These are phyloP conservation scores for Rhizopogon vulgaris DNA, from an alignment of 768 basidiomycete genomes.

Conservation along the genomic window DNA sequence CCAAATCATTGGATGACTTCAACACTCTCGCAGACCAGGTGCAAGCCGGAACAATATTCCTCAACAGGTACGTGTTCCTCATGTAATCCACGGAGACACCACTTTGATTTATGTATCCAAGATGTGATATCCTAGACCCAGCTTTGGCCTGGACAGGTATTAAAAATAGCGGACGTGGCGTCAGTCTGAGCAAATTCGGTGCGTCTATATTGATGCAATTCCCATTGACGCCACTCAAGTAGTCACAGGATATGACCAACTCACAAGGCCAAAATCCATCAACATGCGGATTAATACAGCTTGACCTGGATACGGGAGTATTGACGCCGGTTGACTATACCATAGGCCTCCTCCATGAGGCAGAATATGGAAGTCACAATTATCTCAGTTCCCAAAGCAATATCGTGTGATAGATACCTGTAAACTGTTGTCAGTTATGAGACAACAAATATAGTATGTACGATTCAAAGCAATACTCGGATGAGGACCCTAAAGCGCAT, in stretches of 20 bases:
- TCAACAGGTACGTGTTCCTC: constrained; percentile 57
- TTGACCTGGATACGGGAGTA: background rate
- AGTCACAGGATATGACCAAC: constrained; percentile 72
- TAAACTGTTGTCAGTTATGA: background rate
- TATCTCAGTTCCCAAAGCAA: constrained; percentile 65
- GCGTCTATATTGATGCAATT: constrained; percentile 14
- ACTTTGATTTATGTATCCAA: constrained; percentile 17
- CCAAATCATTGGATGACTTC: constrained; percentile 71
- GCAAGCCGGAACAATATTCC: constrained; percentile 87
- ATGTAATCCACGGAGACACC: background rate
- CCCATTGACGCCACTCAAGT: constrained; percentile 1
- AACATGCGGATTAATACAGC: constrained; percentile 74
- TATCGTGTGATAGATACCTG: background rate
- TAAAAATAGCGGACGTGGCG: constrained; percentile 87
- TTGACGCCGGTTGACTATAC: background rate
- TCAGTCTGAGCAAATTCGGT: constrained; percentile 90
- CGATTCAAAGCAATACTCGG: background rate
- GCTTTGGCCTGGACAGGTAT: constrained; percentile 93
- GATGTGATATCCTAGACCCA: constrained; percentile 88
- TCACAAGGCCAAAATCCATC: constrained; percentile 74
- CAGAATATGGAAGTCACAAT: constrained; percentile 74
- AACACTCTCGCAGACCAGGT: constrained; percentile 57
- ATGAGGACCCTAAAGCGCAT: constrained; percentile 32
- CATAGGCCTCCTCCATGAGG: constrained; percentile 48
- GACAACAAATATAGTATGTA: background rate